Percentiles rank a stretch among this genome's conserved stretches.
Evolutionary conservation across 2,329 filamentous ascomycete species (phyloP).

Genomic region (Sarocladium kiliense): DNA sequence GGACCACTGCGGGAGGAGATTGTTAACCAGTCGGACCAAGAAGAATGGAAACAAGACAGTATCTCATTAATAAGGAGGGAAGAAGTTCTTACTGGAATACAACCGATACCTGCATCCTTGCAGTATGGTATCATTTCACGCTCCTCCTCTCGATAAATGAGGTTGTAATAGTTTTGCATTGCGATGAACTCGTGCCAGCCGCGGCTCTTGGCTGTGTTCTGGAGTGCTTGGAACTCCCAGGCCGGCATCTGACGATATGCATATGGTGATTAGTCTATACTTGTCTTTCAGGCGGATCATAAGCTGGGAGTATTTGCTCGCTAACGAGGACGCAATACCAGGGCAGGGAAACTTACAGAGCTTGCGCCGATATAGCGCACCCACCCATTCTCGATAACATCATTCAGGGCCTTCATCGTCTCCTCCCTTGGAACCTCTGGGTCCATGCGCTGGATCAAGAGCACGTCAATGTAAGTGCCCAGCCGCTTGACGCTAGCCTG

Average conservation of each 20-base stretch:
- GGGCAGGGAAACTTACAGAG: conserved; percentile 3
- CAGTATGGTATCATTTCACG: conserved; percentile 37
- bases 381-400: conserved; percentile 46
- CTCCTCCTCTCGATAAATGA: conserved; percentile 55
- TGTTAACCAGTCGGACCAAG: too few relatives aligned
- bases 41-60: too few relatives aligned
- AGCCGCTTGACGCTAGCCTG: conserved; percentile 50
- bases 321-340: too few relatives aligned
- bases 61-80: not conserved
- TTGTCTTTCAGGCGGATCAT: too few relatives aligned
- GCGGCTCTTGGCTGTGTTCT: conserved; percentile 46
- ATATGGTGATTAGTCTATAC: too few relatives aligned
- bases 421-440: conserved; percentile 41
- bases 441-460: conserved; percentile 51
- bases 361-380: conserved; percentile 39
- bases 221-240: conserved; percentile 43
- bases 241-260: conserved; percentile 37
- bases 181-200: conserved; percentile 52
- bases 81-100: conserved; percentile 28
- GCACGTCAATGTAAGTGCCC: conserved; percentile 52
- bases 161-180: conserved; percentile 53
- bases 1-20: too few relatives aligned
- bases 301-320: too few relatives aligned
- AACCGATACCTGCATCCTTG: conserved; percentile 33
- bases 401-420: conserved; percentile 53